A percentile compares a stretch with the other conserved stretches of the same genome.
Evolutionary conservation across 208 protist genomes (phyloP).

Genomic region (Leptomonas pyrrhocoris): DNA sequence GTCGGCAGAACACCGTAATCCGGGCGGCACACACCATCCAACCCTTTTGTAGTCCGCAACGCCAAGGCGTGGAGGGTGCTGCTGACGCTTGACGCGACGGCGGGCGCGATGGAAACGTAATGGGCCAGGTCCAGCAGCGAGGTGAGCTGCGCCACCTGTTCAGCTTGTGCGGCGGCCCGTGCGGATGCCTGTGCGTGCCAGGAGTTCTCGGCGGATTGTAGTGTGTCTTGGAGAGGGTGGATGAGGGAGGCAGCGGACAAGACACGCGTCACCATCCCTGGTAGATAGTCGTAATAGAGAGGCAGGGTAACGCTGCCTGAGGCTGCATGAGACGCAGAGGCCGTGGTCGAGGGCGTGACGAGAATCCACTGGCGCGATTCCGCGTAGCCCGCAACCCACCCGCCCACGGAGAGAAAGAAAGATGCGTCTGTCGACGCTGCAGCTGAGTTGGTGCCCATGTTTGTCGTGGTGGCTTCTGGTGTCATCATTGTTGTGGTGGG

Average conservation of each 20-base stretch:
- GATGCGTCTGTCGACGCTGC: neutral
- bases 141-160: slow-evolving; percentile 9
- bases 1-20: slow-evolving; percentile 14
- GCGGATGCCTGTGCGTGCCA: slow-evolving; percentile 12
- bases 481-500: too few species aligned
- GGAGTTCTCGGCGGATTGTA: slow-evolving; percentile 10
- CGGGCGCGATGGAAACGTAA: slow-evolving; percentile 1
- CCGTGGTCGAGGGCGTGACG: neutral
- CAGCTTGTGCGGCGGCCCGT: neutral
- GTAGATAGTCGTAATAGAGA: slow-evolving; percentile 30
- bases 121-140: neutral
- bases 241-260: slow-evolving; percentile 1
- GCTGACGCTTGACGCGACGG: slow-evolving; percentile 23
- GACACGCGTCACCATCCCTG: slow-evolving; percentile 29
- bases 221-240: slow-evolving; percentile 5
- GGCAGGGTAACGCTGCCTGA: slow-evolving; percentile 3
- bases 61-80: slow-evolving; percentile 8
- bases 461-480: neutral
- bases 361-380: slow-evolving; percentile 19
- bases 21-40: slow-evolving; percentile 30
- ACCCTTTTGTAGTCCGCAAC: neutral
- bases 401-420: slow-evolving; percentile 18
- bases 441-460: neutral
- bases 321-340: neutral
- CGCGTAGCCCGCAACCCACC: slow-evolving; percentile 24